A percentile compares a stretch with the other conserved stretches of the same genome.
Conservation (phyloP, 495 filamentous ascomycete genomes). For the Amorphotheca resinae region DNA sequence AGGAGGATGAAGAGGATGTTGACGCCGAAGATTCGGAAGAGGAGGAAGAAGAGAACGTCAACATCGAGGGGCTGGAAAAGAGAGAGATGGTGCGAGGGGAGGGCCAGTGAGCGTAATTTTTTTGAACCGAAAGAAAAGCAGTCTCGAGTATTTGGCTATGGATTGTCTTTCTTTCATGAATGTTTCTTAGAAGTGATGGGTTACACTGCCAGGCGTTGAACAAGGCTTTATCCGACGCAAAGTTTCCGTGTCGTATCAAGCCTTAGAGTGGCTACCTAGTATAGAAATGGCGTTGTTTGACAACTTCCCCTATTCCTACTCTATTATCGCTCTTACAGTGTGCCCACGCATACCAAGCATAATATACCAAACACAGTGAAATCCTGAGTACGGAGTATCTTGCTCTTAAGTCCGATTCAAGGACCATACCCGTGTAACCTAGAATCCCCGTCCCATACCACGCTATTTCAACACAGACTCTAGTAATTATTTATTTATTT, state of each 20-base stretch:
- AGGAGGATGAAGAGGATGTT: slow-evolving; percentile 32
- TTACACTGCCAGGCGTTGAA: slow-evolving; percentile 10
- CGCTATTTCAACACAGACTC: too few relatives aligned
- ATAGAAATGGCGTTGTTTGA: neutral
- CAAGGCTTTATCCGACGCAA: slow-evolving; percentile 2
- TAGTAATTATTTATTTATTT: too few relatives aligned
- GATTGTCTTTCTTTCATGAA: neutral
- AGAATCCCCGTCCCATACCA: too few relatives aligned
- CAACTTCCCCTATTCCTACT: neutral
- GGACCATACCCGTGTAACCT: too few relatives aligned
- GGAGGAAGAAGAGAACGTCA: slow-evolving; percentile 30
- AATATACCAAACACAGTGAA: too few relatives aligned
- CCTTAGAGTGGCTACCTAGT: slow-evolving; percentile 7
- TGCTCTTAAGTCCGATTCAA: too few relatives aligned
- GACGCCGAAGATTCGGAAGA: slow-evolving; percentile 29
- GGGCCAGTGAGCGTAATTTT: neutral
- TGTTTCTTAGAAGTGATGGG: slow-evolving; percentile 1
- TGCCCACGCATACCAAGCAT: too few relatives aligned
- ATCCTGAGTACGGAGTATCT: too few relatives aligned
- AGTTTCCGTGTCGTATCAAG: neutral
- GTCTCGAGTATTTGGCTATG: neutral
- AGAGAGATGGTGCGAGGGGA: slow-evolving; percentile 14
- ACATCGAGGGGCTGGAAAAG: slow-evolving; percentile 17
- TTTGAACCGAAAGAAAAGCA: slow-evolving; percentile 6
- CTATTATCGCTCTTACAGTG: neutral